Conservation (phyloP, 257 asterid species). For the Przewalskia tangutica region DNA sequence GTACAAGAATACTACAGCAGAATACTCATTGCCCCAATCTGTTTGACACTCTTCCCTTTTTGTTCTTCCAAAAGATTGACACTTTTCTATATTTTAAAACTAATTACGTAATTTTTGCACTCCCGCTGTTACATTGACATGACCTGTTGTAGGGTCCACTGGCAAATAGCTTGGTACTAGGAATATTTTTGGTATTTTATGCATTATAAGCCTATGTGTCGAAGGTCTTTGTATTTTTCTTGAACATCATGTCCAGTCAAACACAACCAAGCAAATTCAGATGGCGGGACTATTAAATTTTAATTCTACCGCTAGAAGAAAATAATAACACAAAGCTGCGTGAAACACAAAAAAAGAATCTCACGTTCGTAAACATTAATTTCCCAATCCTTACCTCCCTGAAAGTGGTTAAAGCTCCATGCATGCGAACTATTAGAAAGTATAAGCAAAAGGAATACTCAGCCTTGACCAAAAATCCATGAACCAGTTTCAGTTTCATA, state of each 20-base stretch:
- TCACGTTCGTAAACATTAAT: background rate
- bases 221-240: background rate
- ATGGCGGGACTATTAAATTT: background rate
- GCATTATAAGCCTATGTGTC: background rate
- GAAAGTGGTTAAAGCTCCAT: background rate
- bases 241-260: background rate
- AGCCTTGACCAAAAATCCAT: background rate
- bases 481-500: background rate
- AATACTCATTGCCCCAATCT: background rate
- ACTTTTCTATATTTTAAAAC: background rate
- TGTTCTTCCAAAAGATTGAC: background rate
- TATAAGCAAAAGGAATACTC: background rate
- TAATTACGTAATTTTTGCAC: background rate
- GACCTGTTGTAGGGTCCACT: background rate
- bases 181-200: background rate
- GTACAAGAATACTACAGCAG: background rate
- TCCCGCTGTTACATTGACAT: background rate
- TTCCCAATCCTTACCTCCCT: background rate
- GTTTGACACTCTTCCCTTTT: background rate
- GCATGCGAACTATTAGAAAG: background rate
- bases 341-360: background rate
- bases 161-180: background rate
- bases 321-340: background rate
- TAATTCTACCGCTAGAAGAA: background rate
- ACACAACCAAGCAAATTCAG: background rate